Conservation (phyloP, 1,139 yeast genomes). For the Hansenula sp. region DNA sequence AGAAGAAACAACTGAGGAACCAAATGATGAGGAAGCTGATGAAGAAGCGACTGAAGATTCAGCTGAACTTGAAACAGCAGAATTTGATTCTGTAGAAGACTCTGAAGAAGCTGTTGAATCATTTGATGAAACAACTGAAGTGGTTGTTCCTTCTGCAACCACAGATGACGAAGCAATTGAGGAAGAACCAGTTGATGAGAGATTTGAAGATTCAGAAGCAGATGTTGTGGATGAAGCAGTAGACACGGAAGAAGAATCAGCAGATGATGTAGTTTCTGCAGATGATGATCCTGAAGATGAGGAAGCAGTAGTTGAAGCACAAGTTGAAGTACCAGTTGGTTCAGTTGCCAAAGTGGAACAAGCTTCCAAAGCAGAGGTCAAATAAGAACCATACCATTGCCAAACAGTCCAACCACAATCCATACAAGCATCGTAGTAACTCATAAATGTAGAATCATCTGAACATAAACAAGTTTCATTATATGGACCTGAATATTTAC, state of each 20-base stretch:
- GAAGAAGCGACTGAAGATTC: no score
- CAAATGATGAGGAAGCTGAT: no score
- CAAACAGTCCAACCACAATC: conserved; percentile 30
- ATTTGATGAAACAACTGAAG: no score
- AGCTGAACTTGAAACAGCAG: no score
- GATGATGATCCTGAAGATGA: neutral
- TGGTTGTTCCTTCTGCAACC: no score
- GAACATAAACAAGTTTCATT: conserved; percentile 23
- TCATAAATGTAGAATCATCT: conserved; percentile 18
- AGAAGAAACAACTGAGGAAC: no score
- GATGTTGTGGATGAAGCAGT: conserved; percentile 3
- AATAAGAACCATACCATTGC: conserved; percentile 25
- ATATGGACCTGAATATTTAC: conserved; percentile 21
- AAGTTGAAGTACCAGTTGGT: conserved; percentile 27
- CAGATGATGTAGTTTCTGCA: neutral
- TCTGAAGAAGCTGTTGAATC: no score
- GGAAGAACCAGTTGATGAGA: conserved; percentile 1
- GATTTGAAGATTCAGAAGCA: conserved; percentile 1
- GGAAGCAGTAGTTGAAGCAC: conserved; percentile 19
- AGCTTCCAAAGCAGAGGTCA: conserved; percentile 19
- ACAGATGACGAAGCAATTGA: conserved; percentile 5
- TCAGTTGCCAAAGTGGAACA: conserved; percentile 23
- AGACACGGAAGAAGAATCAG: no score
- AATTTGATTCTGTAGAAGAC: no score
- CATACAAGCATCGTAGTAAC: conserved; percentile 23